Evolutionary conservation across 192 early-diverging fungal genomes (phyloP).

Genomic region (Coemansia asiatica): DNA sequence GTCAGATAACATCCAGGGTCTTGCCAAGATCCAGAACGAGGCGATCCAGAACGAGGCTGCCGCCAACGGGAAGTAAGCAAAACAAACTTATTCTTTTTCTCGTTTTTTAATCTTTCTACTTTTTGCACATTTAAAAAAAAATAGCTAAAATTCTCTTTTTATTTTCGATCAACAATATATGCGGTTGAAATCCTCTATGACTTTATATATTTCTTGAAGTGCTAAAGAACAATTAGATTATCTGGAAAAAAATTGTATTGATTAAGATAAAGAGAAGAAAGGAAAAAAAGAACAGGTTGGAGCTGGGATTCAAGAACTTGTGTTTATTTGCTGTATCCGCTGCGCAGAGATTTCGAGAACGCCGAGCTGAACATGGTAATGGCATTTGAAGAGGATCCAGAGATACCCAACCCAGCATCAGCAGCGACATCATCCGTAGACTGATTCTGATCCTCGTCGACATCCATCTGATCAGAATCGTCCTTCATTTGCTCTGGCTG

Average conservation of each 20-base stretch:
- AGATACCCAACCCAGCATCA: neutral
- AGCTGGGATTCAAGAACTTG: neutral
- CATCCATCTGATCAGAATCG: neutral
- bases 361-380: neutral
- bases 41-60: too few species aligned
- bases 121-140: neutral
- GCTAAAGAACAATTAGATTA: too few species aligned
- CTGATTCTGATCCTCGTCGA: neutral
- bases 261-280: slow-evolving; percentile 3
- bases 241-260: neutral
- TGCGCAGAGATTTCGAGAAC: slow-evolving; percentile 3
- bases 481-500: neutral
- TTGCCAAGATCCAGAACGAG: slow-evolving; percentile 10
- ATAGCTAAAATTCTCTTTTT: too few species aligned
- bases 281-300: neutral
- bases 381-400: neutral
- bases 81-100: neutral
- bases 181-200: too few species aligned
- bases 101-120: neutral
- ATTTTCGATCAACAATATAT: too few species aligned
- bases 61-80: slow-evolving; percentile 18
- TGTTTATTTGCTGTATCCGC: neutral
- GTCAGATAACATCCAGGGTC: slow-evolving; percentile 15
- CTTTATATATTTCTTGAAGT: too few species aligned
- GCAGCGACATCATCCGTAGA: slow-evolving; percentile 1